Evolutionary conservation across 73 alveolate species (phyloP), one percentile per base, ranked within the genome.

Genomic region (Uronychia setigera): DNA sequence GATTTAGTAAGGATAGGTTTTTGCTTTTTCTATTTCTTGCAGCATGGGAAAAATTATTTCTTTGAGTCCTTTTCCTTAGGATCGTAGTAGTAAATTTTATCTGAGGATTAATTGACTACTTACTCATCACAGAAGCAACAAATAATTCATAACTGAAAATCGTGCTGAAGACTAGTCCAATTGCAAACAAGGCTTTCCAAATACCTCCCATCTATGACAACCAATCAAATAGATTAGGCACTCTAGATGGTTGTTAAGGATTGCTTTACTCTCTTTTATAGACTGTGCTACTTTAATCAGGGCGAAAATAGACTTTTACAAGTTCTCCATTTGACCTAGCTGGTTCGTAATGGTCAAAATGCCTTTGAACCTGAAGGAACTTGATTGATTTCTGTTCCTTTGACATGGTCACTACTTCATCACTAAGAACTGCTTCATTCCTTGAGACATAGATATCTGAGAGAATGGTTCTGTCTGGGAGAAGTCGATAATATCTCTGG

Each of bases 111-210:
- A 46, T 46, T 46, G 19, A 5, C 19, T 11, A 46, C 59, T 76
- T 30, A 31, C 32, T 76, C 81, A 76, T 76, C 19, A 76, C 27
- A 5, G 59, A 29, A 31, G 81, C 81, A 1, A 32, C 81, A 5
- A 76, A 31, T 5, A 76, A 58, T 30, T 76, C 32, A 30, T 76
- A 76, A 30, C 58, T 26, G 27, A 76, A 76, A 29, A 76, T 9
- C 9, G 46, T 1, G 5, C 58, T 29, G 59, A 76, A 26, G 27
- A 32, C 58, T 1, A 76, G 30, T 1, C 81, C 81, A 30, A 76
- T 76, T 26, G 81, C 81, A 27, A 76, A 76, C 19, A 76, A 27
- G 30, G 59, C n/a, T 76, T 76, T 76, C 28, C 32, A 76, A 76
- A 76, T 28, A 29, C 81, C 81, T 28, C 81, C 81, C 32, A 76